phyloP scores from a whole-genome alignment of 371 early-diverging fungal species.

The Syncephalis plumigaleata region DNA sequence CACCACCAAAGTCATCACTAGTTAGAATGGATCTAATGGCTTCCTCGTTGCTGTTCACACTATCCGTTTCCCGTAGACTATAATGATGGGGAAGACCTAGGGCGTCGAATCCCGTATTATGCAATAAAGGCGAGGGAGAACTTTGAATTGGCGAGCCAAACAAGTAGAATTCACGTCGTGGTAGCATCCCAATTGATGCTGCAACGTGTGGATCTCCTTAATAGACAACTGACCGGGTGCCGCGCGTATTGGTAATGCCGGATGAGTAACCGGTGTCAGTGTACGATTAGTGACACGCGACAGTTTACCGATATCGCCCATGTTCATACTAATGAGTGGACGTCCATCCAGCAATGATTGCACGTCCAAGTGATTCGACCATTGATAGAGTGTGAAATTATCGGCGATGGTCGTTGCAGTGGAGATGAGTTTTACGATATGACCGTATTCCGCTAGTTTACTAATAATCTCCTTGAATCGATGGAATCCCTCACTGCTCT shows the following conservation, averaged over 20 bases:
- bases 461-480: constrained; percentile 28
- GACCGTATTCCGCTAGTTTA: constrained; percentile 31
- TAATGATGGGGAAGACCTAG: constrained; percentile 76
- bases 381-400: constrained; percentile 64
- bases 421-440: constrained; percentile 86
- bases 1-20: constrained; percentile 74
- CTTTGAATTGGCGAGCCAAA: constrained; percentile 84
- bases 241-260: constrained; percentile 53
- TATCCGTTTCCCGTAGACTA: constrained; percentile 35
- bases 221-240: constrained; percentile 93
- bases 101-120: constrained; percentile 76
- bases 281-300: constrained; percentile 72
- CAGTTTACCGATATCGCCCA: constrained; percentile 78
- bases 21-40: constrained; percentile 32
- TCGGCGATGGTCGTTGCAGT: constrained; percentile 50
- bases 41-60: constrained; percentile 28
- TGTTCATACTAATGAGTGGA: constrained; percentile 83
- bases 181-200: constrained; percentile 45
- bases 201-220: constrained; percentile 53
- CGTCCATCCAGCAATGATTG: constrained; percentile 16
- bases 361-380: constrained; percentile 3
- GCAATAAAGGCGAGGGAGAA: constrained; percentile 81
- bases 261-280: constrained; percentile 88
- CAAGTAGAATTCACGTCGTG: constrained; percentile 53
- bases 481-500: no score